phyloP scores from a whole-genome alignment of 805 yeast genomes.

The Saturnispora serradocipensis region DNA sequence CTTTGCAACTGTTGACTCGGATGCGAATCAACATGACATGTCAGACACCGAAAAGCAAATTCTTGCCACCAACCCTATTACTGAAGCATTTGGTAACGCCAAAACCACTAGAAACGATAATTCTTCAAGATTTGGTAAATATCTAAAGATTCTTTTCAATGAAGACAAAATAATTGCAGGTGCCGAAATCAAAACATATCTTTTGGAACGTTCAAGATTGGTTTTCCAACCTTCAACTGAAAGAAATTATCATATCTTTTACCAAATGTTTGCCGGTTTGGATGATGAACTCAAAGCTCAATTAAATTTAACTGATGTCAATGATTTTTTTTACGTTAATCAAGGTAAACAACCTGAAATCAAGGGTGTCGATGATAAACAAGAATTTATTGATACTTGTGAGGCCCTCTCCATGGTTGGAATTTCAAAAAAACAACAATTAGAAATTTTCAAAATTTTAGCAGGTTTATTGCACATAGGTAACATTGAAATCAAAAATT shows the following conservation, averaged over 20 bases:
- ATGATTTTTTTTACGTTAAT: conserved; percentile 71
- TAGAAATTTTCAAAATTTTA: conserved; percentile 62
- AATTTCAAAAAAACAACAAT: conserved; percentile 47
- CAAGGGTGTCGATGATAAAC: conserved; percentile 70
- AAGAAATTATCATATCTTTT: conserved; percentile 91
- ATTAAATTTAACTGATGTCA: conserved; percentile 54
- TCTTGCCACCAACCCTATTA: conserved; percentile 91
- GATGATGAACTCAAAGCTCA: conserved; percentile 42
- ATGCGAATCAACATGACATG: conserved; percentile 48
- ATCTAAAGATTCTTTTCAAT: conserved; percentile 83
- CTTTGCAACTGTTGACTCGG: conserved; percentile 82
- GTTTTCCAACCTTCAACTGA: conserved; percentile 89
- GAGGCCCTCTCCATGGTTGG: conserved; percentile 79
- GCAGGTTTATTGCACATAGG: conserved; percentile 91
- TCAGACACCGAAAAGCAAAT: conserved; percentile 89
- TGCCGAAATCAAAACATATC: conserved; percentile 86
- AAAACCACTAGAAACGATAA: conserved; percentile 95
- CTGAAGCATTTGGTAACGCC: conserved; percentile 98
- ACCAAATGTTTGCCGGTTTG: conserved; percentile 77
- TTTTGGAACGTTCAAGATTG: conserved; percentile 86
- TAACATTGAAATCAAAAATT: conserved; percentile 77
- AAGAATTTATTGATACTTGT: conserved; percentile 67
- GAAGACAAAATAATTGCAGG: conserved; percentile 72
- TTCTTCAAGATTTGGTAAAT: conserved; percentile 96
- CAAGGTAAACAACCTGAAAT: conserved; percentile 76